Base-by-base conservation (phyloP, 2,329 filamentous ascomycete species). In the Penicillium sp. region DNA sequence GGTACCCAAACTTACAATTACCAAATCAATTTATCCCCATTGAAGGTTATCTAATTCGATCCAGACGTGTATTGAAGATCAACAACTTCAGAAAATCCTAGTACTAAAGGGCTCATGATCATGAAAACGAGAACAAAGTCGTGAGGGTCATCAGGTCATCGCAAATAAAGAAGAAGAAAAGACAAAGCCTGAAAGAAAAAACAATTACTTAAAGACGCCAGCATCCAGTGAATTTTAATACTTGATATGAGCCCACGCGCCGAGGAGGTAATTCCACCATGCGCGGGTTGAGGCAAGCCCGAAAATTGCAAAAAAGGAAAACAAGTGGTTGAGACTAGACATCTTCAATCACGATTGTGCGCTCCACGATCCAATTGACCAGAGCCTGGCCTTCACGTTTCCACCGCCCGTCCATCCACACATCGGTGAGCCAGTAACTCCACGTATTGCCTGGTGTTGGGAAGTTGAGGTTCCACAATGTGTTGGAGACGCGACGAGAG, bases 321-420 rank as follows among this genome's bases (percentile, higher is more conserved):
- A 2, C 5, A 33, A 6, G 6, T 34, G 15, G 29, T 7, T 21
- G 21, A 34, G 29, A 31, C 65, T 54, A 71, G 39, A 59, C 43
- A 3, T 68, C 63, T 15, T 71, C 64, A 46, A 76, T 66, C 48
- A 72, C 67, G 53, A 77, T 58, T n/a, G 73, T 60, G 29, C 57
- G 62, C 51, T 75, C 75, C 23, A 76, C 70, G 39, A 74, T 45
- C 66, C 66, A 71, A 58, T 78, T 70, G 3, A 70, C 66, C 21
- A 75, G 51, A 34, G 57, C 62, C 56, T 78, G 75, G 7, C 69
- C 67, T 47, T 76, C 74, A 45, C 67, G 62, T 46, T 67, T 74
- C 74, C 74, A 76, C 51, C 61, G 61, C n/a, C 61, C 74, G 57
- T 66, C 68, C n/a, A 52, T 45, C 70, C 71, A 77, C 24, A 72